phyloP scores from a whole-genome alignment of 2,329 filamentous ascomycete species.

The Zymoseptoria passerinii region DNA sequence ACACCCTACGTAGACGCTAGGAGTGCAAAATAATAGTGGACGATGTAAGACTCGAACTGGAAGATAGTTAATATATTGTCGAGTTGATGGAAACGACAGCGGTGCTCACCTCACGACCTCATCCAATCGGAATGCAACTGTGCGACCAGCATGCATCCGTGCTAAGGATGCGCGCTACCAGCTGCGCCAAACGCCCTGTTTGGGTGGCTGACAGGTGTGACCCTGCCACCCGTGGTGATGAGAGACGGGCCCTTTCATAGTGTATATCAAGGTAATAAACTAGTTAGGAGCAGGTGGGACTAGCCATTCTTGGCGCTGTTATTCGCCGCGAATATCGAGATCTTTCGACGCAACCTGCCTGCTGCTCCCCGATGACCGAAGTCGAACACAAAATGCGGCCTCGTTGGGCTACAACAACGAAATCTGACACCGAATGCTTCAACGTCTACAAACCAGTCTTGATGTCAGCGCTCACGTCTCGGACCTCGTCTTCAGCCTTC shows the following conservation, averaged over 20 bases:
- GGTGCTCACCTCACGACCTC: not conserved
- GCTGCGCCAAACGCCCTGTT: constrained; percentile 1
- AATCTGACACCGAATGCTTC: not conserved
- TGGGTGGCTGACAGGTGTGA: not conserved
- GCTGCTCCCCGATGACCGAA: too few relatives aligned
- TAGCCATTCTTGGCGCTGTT: too few relatives aligned
- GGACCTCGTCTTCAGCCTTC: constrained; percentile 1
- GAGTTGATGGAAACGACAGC: too few relatives aligned
- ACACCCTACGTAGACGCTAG: not conserved
- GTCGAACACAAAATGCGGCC: too few relatives aligned
- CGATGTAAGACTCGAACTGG: constrained; percentile 1
- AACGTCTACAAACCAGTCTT: not conserved
- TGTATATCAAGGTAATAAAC: too few relatives aligned
- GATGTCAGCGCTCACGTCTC: not conserved
- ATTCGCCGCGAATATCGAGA: too few relatives aligned
- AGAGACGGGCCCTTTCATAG: too few relatives aligned
- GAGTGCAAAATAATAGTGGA: not conserved
- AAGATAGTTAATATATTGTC: too few relatives aligned
- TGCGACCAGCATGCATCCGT: not conserved
- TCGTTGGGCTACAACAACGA: not conserved
- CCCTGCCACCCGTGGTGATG: too few relatives aligned
- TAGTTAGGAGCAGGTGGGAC: too few relatives aligned
- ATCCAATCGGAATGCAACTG: not conserved
- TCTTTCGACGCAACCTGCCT: too few relatives aligned
- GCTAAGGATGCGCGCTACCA: constrained; percentile 2